These are phyloP conservation scores for Durio zibethinus DNA, from an alignment of 345 rosid genomes.

Conservation along the genomic window DNA sequence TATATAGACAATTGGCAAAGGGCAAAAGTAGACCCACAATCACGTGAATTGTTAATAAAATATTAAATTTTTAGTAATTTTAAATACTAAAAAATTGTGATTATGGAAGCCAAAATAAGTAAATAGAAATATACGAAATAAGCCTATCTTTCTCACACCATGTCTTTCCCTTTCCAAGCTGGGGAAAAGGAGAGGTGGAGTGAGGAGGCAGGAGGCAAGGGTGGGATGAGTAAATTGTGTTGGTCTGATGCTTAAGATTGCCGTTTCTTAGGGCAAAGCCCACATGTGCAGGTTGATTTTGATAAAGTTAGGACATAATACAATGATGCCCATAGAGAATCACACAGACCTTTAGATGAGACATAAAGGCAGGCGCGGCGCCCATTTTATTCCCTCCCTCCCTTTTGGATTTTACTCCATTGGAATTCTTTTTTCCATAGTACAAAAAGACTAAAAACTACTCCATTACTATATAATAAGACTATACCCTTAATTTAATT, in stretches of 20 bases:
- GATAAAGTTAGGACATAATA: conserved; percentile 15
- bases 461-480: background rate
- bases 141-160: background rate
- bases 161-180: background rate
- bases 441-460: background rate
- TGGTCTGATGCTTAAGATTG: conserved; percentile 10
- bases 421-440: background rate
- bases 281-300: conserved; percentile 12
- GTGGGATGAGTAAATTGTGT: background rate
- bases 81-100: no score
- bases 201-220: background rate
- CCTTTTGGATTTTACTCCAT: conserved; percentile 23
- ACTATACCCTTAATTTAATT: background rate
- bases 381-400: conserved; percentile 24
- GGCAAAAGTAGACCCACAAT: background rate
- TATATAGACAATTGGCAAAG: background rate
- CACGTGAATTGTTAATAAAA: no score
- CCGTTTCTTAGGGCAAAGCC: conserved; percentile 7
- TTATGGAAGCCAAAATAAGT: background rate
- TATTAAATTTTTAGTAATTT: no score
- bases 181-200: background rate
- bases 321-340: conserved; percentile 12
- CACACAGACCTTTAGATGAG: conserved; percentile 36
- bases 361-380: conserved; percentile 36
- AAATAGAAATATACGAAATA: background rate